Conservation (phyloP, 306 rosid genomes). For the Adenanthera pavonina region DNA sequence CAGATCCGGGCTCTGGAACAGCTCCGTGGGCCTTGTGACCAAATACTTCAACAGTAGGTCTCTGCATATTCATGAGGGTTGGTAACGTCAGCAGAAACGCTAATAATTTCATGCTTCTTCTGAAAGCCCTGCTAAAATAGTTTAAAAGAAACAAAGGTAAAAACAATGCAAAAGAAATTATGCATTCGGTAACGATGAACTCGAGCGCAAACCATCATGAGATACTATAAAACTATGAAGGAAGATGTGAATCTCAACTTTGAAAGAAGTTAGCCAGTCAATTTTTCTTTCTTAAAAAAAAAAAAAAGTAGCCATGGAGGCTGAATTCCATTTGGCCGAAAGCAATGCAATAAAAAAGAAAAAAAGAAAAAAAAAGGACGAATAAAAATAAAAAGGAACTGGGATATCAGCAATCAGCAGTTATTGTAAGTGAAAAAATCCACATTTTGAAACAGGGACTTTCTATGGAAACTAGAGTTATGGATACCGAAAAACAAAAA, state of each 20-base stretch:
- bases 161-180: background rate
- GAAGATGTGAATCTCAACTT: background rate
- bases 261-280: background rate
- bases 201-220: background rate
- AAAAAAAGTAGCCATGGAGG: background rate
- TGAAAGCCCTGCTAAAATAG: background rate
- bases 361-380: too few relatives aligned
- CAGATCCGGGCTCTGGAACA: slow-evolving; percentile 83
- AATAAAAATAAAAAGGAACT: too few relatives aligned
- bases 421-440: background rate
- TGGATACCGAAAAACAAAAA: background rate
- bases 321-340: background rate
- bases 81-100: background rate
- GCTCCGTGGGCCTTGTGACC: slow-evolving; percentile 92
- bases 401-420: background rate
- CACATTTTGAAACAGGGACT: background rate
- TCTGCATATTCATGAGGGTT: slow-evolving; percentile 46
- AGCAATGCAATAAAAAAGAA: too few relatives aligned
- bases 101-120: background rate
- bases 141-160: background rate
- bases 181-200: background rate
- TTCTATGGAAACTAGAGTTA: background rate
- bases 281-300: background rate
- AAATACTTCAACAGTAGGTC: slow-evolving; percentile 77
- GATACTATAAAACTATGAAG: background rate